Conservation (phyloP, 2,329 filamentous ascomycete genomes). For the Phyllosticta citribraziliensis region DNA sequence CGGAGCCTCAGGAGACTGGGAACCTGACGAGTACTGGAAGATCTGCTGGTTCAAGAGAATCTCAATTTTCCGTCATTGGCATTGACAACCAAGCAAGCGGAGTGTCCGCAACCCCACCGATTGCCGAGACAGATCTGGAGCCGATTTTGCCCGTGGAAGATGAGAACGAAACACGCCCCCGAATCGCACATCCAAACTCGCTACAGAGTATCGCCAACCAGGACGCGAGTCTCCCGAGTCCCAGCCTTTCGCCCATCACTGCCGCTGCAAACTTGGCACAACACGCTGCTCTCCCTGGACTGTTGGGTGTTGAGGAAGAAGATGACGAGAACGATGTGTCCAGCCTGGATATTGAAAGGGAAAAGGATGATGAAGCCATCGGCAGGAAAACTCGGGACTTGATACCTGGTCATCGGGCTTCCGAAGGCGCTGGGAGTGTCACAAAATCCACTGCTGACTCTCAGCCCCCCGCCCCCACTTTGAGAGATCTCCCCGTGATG, state of each 20-base stretch:
- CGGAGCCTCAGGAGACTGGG: not conserved
- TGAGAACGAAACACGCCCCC: not conserved
- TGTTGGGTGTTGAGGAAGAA: conserved; percentile 17
- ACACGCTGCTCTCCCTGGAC: conserved; percentile 21
- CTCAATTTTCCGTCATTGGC: not conserved
- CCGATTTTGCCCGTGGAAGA: conserved; percentile 39
- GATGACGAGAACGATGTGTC: conserved; percentile 27
- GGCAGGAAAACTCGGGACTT: not conserved
- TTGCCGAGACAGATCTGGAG: conserved; percentile 62
- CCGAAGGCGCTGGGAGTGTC: not conserved
- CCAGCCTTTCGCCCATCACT: conserved; percentile 81
- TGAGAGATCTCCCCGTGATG: conserved; percentile 77
- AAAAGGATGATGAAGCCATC: conserved; percentile 1
- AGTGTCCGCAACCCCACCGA: conserved; percentile 63
- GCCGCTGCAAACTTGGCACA: conserved; percentile 56
- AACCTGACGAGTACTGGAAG: not conserved
- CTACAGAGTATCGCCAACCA: conserved; percentile 66
- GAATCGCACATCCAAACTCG: conserved; percentile 31
- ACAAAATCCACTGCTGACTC: conserved; percentile 16
- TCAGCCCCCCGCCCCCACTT: conserved; percentile 27
- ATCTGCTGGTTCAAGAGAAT: not conserved
- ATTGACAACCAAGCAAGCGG: conserved; percentile 26
- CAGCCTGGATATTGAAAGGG: conserved; percentile 22
- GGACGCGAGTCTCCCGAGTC: conserved; percentile 89
- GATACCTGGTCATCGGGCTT: not conserved